phyloP scores from a whole-genome alignment of 345 rosid genomes.

The Aurinia saxatilis region DNA sequence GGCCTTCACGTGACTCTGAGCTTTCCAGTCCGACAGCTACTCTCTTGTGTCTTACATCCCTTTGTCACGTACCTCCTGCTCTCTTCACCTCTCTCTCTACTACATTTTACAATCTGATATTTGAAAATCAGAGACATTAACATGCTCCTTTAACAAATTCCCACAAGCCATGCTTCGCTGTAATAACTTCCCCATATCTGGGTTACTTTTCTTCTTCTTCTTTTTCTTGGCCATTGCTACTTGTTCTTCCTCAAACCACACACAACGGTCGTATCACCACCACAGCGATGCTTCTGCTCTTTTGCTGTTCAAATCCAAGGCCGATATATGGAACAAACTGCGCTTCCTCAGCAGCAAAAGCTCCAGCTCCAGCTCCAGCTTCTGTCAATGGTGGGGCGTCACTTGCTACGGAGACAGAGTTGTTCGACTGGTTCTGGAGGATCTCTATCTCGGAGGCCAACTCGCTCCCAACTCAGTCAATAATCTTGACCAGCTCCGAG shows the following conservation, averaged over 20 bases:
- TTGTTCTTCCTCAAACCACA: slow-evolving; percentile 3
- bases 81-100: slow-evolving; percentile 7
- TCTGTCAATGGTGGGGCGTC: slow-evolving; percentile 76
- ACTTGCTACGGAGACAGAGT: slow-evolving; percentile 44
- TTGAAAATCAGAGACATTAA: too few species aligned
- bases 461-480: slow-evolving; percentile 49
- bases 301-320: slow-evolving; percentile 63
- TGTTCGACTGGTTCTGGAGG: slow-evolving; percentile 54
- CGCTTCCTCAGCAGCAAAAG: slow-evolving; percentile 30
- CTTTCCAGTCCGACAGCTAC: slow-evolving; percentile 42
- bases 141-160: slow-evolving; percentile 9
- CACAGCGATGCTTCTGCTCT: slow-evolving; percentile 52
- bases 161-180: slow-evolving; percentile 27
- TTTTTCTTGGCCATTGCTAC: slow-evolving; percentile 1
- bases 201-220: slow-evolving; percentile 9
- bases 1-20: slow-evolving; percentile 68
- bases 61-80: slow-evolving; percentile 41
- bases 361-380: slow-evolving; percentile 25
- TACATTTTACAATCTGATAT: not conserved
- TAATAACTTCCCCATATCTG: slow-evolving; percentile 16
- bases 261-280: slow-evolving; percentile 18
- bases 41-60: slow-evolving; percentile 31
- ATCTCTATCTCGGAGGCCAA: slow-evolving; percentile 52
- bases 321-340: slow-evolving; percentile 47
- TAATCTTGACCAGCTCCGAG: slow-evolving; percentile 78